Conservation (phyloP, 2,329 filamentous ascomycete genomes). For the Alternaria sp. region DNA sequence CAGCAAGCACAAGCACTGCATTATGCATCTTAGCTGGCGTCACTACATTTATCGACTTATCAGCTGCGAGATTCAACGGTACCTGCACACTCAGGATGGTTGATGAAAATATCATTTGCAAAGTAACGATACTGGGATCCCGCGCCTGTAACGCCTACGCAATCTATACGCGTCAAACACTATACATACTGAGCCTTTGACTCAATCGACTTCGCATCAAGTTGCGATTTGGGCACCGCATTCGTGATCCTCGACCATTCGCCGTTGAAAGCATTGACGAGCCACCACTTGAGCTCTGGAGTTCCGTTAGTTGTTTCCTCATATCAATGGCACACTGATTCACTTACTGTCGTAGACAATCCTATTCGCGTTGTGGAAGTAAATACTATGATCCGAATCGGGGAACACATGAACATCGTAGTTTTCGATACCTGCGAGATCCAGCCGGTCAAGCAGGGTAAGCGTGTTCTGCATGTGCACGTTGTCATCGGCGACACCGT, state of each 20-base stretch:
- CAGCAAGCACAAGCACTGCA: not conserved
- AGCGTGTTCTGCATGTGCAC: constrained; percentile 97
- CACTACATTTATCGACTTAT: not conserved
- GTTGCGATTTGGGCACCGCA: constrained; percentile 55
- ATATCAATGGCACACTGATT: not conserved
- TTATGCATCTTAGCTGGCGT: not conserved
- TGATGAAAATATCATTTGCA: not conserved
- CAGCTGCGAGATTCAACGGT: not conserved
- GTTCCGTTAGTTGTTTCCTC: constrained; percentile 1
- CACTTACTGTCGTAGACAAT: constrained; percentile 92
- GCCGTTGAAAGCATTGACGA: constrained; percentile 96
- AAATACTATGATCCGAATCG: constrained; percentile 93
- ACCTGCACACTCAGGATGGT: not conserved
- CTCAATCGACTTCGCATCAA: constrained; percentile 25
- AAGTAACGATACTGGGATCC: not conserved
- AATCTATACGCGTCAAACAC: not conserved
- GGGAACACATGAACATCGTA: constrained; percentile 98
- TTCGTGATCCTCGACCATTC: constrained; percentile 76
- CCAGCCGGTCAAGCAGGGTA: constrained; percentile 82
- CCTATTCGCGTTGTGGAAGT: constrained; percentile 88
- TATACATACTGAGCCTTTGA: constrained; percentile 3
- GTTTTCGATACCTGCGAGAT: constrained; percentile 82
- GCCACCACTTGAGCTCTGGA: constrained; percentile 81
- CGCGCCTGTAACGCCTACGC: not conserved
- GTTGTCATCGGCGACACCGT: constrained; percentile 95